Conservation (phyloP, 192 early-diverging fungal species). For the Coemansia sp. region DNA sequence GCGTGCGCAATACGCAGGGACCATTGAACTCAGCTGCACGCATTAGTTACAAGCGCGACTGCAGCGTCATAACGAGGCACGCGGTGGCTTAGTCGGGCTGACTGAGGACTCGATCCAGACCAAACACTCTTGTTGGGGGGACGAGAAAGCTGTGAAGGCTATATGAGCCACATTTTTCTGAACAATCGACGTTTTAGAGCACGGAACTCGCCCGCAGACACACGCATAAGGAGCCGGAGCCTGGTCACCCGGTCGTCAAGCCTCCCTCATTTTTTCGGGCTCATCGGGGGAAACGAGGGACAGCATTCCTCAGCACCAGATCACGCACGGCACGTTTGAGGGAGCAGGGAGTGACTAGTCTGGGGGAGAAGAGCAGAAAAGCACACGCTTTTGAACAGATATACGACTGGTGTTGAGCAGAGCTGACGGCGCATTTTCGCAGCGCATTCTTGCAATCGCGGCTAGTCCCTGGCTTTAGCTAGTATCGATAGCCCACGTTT, state of each 20-base stretch:
- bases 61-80: background rate
- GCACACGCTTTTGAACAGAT: background rate
- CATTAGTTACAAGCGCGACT: background rate
- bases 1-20: constrained; percentile 4
- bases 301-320: constrained; percentile 10
- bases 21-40: constrained; percentile 2
- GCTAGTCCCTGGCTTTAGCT: background rate
- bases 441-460: constrained; percentile 2
- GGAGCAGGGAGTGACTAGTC: background rate
- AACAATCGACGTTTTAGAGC: background rate
- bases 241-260: background rate
- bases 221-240: background rate
- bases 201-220: background rate
- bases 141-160: background rate
- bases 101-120: background rate
- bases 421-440: background rate
- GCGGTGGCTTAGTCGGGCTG: constrained; percentile 2
- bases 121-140: background rate
- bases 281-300: background rate
- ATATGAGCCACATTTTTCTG: background rate
- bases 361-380: background rate
- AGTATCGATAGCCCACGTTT: constrained; percentile 9
- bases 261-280: background rate
- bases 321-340: constrained; percentile 3
- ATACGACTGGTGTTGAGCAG: background rate